Base-by-base conservation (phyloP, 441 rosid species). In the Brassica balearica region DNA sequence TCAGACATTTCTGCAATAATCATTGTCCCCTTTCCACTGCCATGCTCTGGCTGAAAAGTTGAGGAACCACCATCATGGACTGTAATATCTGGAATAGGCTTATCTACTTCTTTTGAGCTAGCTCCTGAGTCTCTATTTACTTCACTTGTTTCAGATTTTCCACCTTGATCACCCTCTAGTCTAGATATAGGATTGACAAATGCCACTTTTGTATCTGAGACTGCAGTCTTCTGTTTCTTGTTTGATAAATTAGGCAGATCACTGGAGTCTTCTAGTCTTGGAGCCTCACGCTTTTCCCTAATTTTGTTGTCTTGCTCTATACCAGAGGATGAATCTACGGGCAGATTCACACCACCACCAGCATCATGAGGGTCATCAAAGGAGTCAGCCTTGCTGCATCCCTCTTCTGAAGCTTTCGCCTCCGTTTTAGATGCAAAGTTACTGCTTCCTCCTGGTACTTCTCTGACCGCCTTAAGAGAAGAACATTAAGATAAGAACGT, bases 221-320 rank as follows among this genome's bases (percentile, higher is more conserved):
- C 43, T 66, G 81, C 69, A 46, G 73, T 86, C 85, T 88, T 91
- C 83, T 85, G 93, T 79, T 87, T 94, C 86, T 92, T 91, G 71
- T 77, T 71, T 72, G 84, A 77, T 56, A 38, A 46, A 71, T 59
- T 34, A 65, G n/a, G 68, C 65, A 56, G 64, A 64, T 71, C 80
- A 80, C 9, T 60, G 74, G 73, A 59, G 46, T 65, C 82, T 65
- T 60, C 77, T 11, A 62, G 74, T 66, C 64, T 60, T 6, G 67
- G 3, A 32, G 56, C 55, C 74, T 80, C 80, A 60, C 77, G 83
- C 53, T 80, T 80, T 60, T 71, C 77, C 73, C 76, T 75, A 66
- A n/a, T 71, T 38, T 59, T 29, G 2, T 41, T 72, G 51, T 71
- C 80, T 23, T 71, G 69, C 67, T 43, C 82, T 69, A 75, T 72